Conservation (phyloP, 768 basidiomycete species). For the Amanita rimosa region DNA sequence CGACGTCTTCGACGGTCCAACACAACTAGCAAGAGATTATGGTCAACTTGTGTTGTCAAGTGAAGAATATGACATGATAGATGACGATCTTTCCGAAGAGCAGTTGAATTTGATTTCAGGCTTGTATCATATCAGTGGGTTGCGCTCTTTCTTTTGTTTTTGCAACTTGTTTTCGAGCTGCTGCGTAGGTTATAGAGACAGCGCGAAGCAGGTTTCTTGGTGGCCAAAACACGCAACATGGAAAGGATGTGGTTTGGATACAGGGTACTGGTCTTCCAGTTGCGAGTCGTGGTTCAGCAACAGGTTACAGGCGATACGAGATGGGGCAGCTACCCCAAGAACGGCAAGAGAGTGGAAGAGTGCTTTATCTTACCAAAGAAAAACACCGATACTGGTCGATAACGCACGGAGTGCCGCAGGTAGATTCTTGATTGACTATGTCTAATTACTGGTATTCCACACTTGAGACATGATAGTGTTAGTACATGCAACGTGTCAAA, state of each 20-base stretch:
- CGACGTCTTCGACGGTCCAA: not conserved
- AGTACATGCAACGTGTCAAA: not conserved
- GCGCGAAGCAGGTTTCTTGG: not conserved
- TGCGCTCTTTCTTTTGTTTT: not conserved
- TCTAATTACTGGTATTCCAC: not conserved
- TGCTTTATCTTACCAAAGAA: not conserved
- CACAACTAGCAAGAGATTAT: not conserved
- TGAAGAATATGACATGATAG: not conserved
- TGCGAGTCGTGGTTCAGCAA: slow-evolving; percentile 3
- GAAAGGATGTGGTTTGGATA: slow-evolving; percentile 3
- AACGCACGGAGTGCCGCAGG: not conserved
- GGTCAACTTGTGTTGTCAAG: not conserved
- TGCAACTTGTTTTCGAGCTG: too few relatives aligned
- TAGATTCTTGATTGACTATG: not conserved
- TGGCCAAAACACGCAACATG: slow-evolving; percentile 4
- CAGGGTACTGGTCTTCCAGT: slow-evolving; percentile 4
- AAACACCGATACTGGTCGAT: not conserved
- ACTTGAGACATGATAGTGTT: not conserved
- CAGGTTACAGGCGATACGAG: not conserved
- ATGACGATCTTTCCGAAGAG: slow-evolving; percentile 2
- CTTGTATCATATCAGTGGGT: not conserved
- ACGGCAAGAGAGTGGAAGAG: slow-evolving; percentile 2
- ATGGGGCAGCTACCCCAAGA: not conserved
- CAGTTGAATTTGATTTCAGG: not conserved
- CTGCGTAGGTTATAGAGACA: not conserved